Percentiles rank a stretch among this genome's conserved stretches.
Evolutionary conservation across 139 green algal genomes (phyloP).

Genomic region (Closterium sp.): DNA sequence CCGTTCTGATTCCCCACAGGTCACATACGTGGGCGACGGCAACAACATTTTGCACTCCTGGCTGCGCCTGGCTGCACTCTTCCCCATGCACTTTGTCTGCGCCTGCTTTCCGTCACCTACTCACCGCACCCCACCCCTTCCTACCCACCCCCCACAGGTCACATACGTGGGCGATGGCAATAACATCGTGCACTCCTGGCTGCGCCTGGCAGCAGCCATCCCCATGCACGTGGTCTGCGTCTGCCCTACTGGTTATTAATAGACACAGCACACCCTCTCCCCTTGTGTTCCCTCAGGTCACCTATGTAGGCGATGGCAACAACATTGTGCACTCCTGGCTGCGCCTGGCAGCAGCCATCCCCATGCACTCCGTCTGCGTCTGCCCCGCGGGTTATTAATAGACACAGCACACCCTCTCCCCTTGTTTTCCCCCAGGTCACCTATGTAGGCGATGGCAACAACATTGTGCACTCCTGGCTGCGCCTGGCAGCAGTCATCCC

Average conservation of each 20-base stretch:
- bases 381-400: conserved; percentile 87
- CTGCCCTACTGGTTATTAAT: conserved; percentile 81
- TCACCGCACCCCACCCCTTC: too few species aligned
- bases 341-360: conserved; percentile 77
- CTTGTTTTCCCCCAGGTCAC: conserved; percentile 48
- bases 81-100: conserved; percentile 61
- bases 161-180: conserved; percentile 98
- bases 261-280: neutral
- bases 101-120: neutral
- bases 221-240: conserved; percentile 90
- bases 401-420: neutral
- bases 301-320: conserved; percentile 98
- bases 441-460: conserved; percentile 99
- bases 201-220: conserved; percentile 82
- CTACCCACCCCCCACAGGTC: too few species aligned
- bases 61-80: conserved; percentile 80
- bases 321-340: conserved; percentile 98
- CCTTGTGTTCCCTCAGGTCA: conserved; percentile 39
- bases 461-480: conserved; percentile 97
- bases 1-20: too few species aligned
- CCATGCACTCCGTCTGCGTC: conserved; percentile 89
- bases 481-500: conserved; percentile 78
- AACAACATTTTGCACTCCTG: conserved; percentile 99
- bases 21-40: conserved; percentile 94
- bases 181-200: conserved; percentile 98